A percentile compares a stretch with the other conserved stretches of the same genome.
Conservation (phyloP, 2,329 filamentous ascomycete species). For the Phialophora expanda region DNA sequence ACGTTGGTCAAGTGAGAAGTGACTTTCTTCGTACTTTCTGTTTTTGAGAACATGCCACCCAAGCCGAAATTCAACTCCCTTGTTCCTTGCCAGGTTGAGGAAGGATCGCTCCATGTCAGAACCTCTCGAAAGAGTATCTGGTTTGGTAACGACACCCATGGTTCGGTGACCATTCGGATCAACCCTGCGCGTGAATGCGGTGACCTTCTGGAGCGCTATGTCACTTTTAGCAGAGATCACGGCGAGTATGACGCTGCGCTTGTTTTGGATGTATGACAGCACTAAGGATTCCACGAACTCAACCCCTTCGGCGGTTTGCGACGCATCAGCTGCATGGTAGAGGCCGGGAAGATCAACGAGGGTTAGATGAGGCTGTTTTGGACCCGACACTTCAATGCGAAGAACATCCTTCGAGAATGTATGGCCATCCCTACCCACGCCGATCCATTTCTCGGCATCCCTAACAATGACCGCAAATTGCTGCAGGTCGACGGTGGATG, state of each 20-base stretch:
- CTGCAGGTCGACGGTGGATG: slow-evolving; percentile 35
- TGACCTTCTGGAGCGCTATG: slow-evolving; percentile 49
- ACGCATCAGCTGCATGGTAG: slow-evolving; percentile 42
- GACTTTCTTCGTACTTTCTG: slow-evolving; percentile 32
- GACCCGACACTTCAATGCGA: slow-evolving; percentile 51
- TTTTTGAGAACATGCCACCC: slow-evolving; percentile 44
- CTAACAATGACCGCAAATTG: slow-evolving; percentile 39
- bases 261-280: slow-evolving; percentile 49
- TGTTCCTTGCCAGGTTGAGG: slow-evolving; percentile 48
- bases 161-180: slow-evolving; percentile 29
- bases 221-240: slow-evolving; percentile 54
- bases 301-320: slow-evolving; percentile 51
- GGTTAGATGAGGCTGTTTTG: slow-evolving; percentile 47
- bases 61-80: slow-evolving; percentile 40
- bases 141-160: slow-evolving; percentile 34
- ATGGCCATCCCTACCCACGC: slow-evolving; percentile 36
- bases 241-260: slow-evolving; percentile 54
- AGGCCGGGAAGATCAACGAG: slow-evolving; percentile 55
- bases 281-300: slow-evolving; percentile 58
- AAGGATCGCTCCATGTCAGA: slow-evolving; percentile 48
- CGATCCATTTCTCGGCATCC: slow-evolving; percentile 39
- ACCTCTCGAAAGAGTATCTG: slow-evolving; percentile 40
- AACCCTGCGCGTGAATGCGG: slow-evolving; percentile 44
- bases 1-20: slow-evolving; percentile 33
- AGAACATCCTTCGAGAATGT: slow-evolving; percentile 52